These are phyloP conservation scores for Trichosporon coremiiforme DNA, from an alignment of 1,284 basidiomycete genomes.

Conservation along the genomic window DNA sequence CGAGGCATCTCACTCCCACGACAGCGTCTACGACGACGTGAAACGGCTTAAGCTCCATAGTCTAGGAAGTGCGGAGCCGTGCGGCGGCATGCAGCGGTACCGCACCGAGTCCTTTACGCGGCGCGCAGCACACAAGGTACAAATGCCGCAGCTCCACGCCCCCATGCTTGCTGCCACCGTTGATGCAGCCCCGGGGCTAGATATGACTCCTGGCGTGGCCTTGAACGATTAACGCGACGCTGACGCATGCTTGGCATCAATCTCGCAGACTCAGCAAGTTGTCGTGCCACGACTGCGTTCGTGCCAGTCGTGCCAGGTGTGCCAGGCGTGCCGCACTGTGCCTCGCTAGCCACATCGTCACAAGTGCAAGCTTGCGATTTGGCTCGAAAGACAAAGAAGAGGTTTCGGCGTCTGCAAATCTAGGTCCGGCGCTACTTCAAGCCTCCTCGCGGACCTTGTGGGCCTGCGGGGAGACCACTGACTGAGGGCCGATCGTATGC, in stretches of 20 bases:
- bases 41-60: background rate
- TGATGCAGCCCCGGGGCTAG: background rate
- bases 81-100: background rate
- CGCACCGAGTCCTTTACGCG: background rate
- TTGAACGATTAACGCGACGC: background rate
- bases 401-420: constrained; percentile 6
- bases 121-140: background rate
- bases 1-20: background rate
- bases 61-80: background rate
- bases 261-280: background rate
- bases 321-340: background rate
- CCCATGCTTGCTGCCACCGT: background rate
- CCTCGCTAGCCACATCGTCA: background rate
- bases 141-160: background rate
- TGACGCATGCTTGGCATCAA: background rate
- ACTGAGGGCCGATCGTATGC: background rate
- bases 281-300: background rate
- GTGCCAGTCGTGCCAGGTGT: no score
- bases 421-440: background rate
- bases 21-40: background rate
- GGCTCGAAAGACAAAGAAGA: background rate
- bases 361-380: background rate
- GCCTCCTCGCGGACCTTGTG: background rate
- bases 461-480: background rate
- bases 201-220: background rate